Evolutionary conservation across 306 rosid genomes (phyloP).

Genomic region (Begonia masoniana): DNA sequence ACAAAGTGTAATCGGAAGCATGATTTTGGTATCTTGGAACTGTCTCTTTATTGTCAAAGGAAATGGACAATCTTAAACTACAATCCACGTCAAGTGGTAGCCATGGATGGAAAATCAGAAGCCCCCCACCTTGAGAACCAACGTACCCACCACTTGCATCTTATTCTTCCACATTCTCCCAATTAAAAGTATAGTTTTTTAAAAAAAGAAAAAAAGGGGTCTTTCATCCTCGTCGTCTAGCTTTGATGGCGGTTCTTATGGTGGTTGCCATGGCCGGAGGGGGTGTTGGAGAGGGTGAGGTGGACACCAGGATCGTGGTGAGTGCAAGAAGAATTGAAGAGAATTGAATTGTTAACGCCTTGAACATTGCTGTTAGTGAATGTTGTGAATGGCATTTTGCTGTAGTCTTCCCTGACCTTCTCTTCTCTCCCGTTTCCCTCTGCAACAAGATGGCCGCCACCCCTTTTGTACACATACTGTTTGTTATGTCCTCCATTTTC

Average conservation of each 20-base stretch:
- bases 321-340: conserved; percentile 23
- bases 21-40: no score
- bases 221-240: conserved; percentile 5
- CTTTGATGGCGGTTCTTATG: conserved; percentile 16
- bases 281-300: conserved; percentile 34
- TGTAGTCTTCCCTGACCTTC: conserved; percentile 6
- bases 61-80: no score
- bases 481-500: conserved; percentile 7
- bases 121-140: no score
- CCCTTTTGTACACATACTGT: conserved; percentile 21
- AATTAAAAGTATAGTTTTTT: no score
- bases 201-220: no score
- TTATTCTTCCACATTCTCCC: no score
- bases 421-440: conserved; percentile 14
- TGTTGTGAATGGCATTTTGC: conserved; percentile 26
- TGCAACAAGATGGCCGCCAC: neutral
- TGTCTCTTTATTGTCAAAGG: no score
- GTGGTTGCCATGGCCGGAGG: conserved; percentile 20
- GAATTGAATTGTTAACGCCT: conserved; percentile 49
- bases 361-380: conserved; percentile 64
- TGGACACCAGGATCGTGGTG: conserved; percentile 62
- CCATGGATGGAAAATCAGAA: no score
- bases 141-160: no score
- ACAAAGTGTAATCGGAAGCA: no score
- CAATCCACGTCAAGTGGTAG: no score